Conservation (phyloP, 2,329 filamentous ascomycete genomes). For the Aspergillus novofumigatus region DNA sequence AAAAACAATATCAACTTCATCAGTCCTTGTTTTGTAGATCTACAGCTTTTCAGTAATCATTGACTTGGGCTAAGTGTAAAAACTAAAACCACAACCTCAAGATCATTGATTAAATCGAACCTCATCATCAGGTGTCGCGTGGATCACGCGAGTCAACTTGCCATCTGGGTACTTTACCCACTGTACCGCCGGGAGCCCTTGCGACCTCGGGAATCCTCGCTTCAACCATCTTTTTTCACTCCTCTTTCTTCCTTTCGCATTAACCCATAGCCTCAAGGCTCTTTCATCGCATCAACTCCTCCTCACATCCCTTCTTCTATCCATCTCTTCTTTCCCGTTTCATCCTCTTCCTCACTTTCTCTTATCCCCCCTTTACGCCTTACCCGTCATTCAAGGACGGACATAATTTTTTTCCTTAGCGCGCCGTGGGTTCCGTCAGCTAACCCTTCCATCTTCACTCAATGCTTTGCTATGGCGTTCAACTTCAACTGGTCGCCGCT, state of each 20-base stretch:
- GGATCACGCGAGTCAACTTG: neutral
- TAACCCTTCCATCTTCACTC: conserved; percentile 14
- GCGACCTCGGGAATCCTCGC: conserved; percentile 4
- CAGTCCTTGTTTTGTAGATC: neutral
- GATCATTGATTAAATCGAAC: neutral
- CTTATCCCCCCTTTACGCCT: neutral
- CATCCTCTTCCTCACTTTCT: conserved; percentile 8
- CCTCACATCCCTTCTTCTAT: conserved; percentile 19
- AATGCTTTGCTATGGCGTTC: conserved; percentile 74
- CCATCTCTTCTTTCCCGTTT: conserved; percentile 4
- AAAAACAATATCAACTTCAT: neutral
- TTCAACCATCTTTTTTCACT: conserved; percentile 7
- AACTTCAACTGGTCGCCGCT: conserved; percentile 99
- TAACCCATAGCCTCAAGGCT: neutral
- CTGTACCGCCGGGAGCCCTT: neutral
- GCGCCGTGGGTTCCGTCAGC: conserved; percentile 4
- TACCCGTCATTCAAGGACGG: neutral
- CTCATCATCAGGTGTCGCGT: neutral
- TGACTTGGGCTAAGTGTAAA: neutral
- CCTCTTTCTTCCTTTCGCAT: conserved; percentile 8
- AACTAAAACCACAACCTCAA: neutral
- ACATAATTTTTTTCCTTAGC: neutral
- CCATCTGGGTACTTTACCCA: neutral
- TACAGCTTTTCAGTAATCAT: neutral
- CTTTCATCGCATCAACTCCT: conserved; percentile 16